phyloP scores from a whole-genome alignment of 2,329 filamentous ascomycete species.

The Trichothecium roseum region DNA sequence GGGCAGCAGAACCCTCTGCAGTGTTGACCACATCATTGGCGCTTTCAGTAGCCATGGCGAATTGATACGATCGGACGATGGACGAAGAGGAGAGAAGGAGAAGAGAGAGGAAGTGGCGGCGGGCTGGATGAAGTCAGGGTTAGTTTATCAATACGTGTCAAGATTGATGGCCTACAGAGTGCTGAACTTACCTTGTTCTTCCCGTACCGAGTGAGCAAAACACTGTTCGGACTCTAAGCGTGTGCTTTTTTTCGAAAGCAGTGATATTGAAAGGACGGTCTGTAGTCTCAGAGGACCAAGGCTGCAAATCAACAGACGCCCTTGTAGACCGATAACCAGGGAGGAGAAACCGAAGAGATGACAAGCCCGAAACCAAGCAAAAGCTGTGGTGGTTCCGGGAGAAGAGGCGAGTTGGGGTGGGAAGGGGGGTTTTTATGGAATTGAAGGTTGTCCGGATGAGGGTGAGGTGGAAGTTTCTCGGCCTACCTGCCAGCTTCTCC shows the following conservation, averaged over 20 bases:
- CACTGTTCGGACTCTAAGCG: no score
- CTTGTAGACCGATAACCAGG: constrained; percentile 25
- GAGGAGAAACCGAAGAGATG: constrained; percentile 26
- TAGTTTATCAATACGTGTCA: no score
- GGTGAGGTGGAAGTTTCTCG: constrained; percentile 32
- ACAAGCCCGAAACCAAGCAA: constrained; percentile 7
- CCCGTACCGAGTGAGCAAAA: no score
- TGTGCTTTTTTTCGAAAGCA: no score
- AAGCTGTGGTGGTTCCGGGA: constrained; percentile 9
- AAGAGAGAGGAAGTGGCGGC: background rate
- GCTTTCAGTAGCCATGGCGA: constrained; percentile 30
- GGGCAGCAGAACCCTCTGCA: constrained; percentile 42
- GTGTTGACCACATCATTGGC: constrained; percentile 16
- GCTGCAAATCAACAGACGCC: no score
- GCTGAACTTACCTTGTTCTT: background rate
- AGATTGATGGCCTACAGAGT: background rate
- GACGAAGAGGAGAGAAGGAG: background rate
- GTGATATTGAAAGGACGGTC: no score
- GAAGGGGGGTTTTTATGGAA: constrained; percentile 13
- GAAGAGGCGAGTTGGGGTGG: constrained; percentile 17
- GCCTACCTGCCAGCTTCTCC: constrained; percentile 9
- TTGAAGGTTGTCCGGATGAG: constrained; percentile 17
- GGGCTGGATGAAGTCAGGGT: background rate
- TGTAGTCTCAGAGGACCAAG: no score
- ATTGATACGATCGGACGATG: background rate